A percentile compares a stretch with the other conserved stretches of the same genome.
Conservation (phyloP, 768 basidiomycete species). For the Auriscalpium vulgare region DNA sequence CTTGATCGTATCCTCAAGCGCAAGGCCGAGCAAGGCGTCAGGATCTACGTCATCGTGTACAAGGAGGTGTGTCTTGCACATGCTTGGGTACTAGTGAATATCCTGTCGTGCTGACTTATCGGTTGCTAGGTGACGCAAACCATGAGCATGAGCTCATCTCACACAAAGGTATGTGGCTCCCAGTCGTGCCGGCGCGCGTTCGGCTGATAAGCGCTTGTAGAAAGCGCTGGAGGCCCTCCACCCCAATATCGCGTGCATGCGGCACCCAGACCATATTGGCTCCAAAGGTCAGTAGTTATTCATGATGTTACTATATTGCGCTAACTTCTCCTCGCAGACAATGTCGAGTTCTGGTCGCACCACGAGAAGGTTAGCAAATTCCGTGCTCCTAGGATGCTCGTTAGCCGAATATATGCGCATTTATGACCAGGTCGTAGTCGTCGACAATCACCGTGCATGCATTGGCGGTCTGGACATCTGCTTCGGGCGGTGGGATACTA, state of each 20-base stretch:
- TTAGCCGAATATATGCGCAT: background rate
- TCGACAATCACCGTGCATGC: conserved; percentile 80
- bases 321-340: conserved; percentile 34
- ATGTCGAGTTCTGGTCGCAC: conserved; percentile 84
- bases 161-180: conserved; percentile 55
- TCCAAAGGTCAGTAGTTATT: conserved; percentile 42
- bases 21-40: conserved; percentile 90
- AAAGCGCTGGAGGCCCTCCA: conserved; percentile 75
- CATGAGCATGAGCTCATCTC: conserved; percentile 81
- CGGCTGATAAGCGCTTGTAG: conserved; percentile 25
- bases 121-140: conserved; percentile 68
- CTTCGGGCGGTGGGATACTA: conserved; percentile 96
- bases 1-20: conserved; percentile 78
- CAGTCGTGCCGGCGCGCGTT: no score
- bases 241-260: conserved; percentile 81
- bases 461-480: conserved; percentile 94
- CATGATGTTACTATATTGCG: background rate
- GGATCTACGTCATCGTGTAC: conserved; percentile 86
- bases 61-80: conserved; percentile 60
- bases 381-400: background rate
- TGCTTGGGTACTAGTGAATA: background rate
- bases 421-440: conserved; percentile 51
- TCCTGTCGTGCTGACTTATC: background rate
- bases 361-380: conserved; percentile 60
- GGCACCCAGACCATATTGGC: conserved; percentile 87